A percentile compares a stretch with the other conserved stretches of the same genome.
Conservation (phyloP, 305 asterid genomes). For the Rubia tinctorum region DNA sequence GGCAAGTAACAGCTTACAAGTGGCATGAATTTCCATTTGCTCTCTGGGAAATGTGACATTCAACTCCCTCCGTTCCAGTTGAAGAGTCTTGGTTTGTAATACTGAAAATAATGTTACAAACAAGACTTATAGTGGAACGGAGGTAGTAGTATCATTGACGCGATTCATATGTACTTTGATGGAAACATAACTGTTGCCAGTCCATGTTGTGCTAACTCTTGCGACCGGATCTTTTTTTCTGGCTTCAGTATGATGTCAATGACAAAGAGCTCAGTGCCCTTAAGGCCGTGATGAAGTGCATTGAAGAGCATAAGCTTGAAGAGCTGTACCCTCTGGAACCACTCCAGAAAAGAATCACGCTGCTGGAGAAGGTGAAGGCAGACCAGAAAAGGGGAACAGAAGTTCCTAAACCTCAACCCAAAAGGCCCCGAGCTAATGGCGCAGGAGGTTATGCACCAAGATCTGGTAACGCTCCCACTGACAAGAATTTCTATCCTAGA, state of each 20-base stretch:
- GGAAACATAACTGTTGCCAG: neutral
- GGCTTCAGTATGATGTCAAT: slow-evolving; percentile 64
- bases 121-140: too few relatives aligned
- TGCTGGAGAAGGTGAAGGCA: slow-evolving; percentile 94
- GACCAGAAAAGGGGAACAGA: slow-evolving; percentile 97
- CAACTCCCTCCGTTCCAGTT: too few relatives aligned
- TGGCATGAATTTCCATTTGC: too few relatives aligned
- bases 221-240: neutral
- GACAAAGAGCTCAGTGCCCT: slow-evolving; percentile 93
- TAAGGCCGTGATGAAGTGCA: slow-evolving; percentile 86
- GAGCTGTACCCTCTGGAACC: slow-evolving; percentile 66
- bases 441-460: slow-evolving; percentile 58
- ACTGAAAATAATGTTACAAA: too few relatives aligned
- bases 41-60: too few relatives aligned
- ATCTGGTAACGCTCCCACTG: slow-evolving; percentile 41
- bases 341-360: slow-evolving; percentile 78
- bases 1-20: too few relatives aligned
- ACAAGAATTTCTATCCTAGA: slow-evolving; percentile 75
- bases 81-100: too few relatives aligned
- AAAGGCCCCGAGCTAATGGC: slow-evolving; percentile 87
- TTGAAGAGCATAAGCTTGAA: slow-evolving; percentile 91
- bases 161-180: neutral
- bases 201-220: neutral
- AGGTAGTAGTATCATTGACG: neutral
- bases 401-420: slow-evolving; percentile 93